phyloP scores from a whole-genome alignment of 2,329 filamentous ascomycete genomes.

The Paecilomyces formosus region DNA sequence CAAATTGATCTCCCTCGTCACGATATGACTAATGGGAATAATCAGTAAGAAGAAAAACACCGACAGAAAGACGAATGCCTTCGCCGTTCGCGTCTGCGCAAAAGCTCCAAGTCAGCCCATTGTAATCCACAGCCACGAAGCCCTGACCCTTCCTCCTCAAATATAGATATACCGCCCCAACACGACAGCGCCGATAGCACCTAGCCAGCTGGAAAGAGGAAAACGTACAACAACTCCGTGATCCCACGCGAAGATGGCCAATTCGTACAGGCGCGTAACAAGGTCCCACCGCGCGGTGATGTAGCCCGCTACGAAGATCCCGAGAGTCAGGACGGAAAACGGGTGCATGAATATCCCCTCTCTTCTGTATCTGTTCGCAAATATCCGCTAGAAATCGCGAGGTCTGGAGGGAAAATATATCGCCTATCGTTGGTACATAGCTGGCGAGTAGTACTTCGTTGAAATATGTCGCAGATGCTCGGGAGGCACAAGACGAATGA shows the following conservation, averaged over 20 bases:
- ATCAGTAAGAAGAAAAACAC: conserved; percentile 77
- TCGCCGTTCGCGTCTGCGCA: conserved; percentile 67
- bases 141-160: neutral
- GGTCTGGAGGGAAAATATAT: neutral
- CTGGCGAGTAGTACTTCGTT: conserved; percentile 6
- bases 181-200: neutral
- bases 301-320: conserved; percentile 99
- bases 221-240: conserved; percentile 85
- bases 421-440: conserved; percentile 20
- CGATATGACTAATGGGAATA: conserved; percentile 76
- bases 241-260: conserved; percentile 95
- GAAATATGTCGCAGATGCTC: neutral
- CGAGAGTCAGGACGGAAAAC: conserved; percentile 89
- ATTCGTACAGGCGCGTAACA: conserved; percentile 91
- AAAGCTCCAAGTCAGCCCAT: neutral
- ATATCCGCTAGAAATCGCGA: neutral
- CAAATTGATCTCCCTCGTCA: conserved; percentile 68
- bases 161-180: neutral
- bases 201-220: conserved; percentile 3
- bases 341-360: conserved; percentile 68
- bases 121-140: neutral
- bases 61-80: conserved; percentile 76
- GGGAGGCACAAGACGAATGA: neutral
- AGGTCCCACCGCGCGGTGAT: conserved; percentile 99
- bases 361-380: neutral